A percentile compares a stretch with the other conserved stretches of the same genome.
Evolutionary conservation across 2,329 filamentous ascomycete species (phyloP).

Genomic region (Aspergillus sp.): DNA sequence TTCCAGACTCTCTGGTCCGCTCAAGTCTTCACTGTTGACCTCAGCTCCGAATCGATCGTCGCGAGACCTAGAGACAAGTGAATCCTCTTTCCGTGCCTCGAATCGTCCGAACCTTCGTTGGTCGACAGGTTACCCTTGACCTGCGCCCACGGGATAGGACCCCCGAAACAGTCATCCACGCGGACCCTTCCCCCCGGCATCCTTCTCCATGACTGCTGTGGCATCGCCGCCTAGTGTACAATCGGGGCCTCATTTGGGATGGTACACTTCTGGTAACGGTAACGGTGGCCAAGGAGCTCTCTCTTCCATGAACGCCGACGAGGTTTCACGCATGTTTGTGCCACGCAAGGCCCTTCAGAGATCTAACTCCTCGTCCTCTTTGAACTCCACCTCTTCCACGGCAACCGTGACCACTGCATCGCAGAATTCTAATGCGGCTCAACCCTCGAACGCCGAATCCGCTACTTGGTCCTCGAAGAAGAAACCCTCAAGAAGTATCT

Average conservation of each 20-base stretch:
- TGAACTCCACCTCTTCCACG: constrained; percentile 61
- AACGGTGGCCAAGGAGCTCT: constrained; percentile 59
- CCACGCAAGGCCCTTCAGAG: constrained; percentile 83
- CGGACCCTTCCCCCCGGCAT: constrained; percentile 14
- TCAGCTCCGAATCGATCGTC: constrained; percentile 1
- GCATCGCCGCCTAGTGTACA: constrained; percentile 63
- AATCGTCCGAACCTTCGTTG: neutral
- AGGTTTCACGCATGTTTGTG: constrained; percentile 83
- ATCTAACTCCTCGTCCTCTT: constrained; percentile 85
- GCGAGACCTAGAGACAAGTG: constrained; percentile 5
- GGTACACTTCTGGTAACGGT: constrained; percentile 55
- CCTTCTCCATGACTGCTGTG: constrained; percentile 62
- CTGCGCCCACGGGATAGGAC: constrained; percentile 16
- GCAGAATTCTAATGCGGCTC: constrained; percentile 38
- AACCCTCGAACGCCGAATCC: constrained; percentile 35
- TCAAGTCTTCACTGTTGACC: neutral
- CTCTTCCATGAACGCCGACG: constrained; percentile 75
- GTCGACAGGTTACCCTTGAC: neutral
- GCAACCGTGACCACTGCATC: constrained; percentile 41
- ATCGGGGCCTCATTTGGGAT: constrained; percentile 59
- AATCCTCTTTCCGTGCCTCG: neutral
- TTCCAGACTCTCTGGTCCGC: constrained; percentile 17
- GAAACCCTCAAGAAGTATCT: constrained; percentile 53
- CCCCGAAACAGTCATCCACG: constrained; percentile 9
- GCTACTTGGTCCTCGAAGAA: constrained; percentile 44